These are phyloP conservation scores for Silene uniflora DNA, from an alignment of 148 eudicot species.

Conservation along the genomic window DNA sequence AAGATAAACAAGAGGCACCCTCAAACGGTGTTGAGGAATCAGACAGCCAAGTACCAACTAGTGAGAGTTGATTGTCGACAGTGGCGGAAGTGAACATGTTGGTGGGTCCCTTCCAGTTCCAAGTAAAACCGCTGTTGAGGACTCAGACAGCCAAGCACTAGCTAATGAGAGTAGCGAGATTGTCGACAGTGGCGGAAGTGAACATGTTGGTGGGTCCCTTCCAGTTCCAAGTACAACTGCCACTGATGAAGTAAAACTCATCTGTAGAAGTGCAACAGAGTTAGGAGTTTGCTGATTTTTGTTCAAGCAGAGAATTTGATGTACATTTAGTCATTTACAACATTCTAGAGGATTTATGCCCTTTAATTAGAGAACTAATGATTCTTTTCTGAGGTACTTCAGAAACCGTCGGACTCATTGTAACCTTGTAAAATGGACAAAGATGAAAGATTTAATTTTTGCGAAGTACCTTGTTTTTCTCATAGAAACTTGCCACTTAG, in stretches of 20 bases:
- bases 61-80: not conserved
- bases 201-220: conserved; percentile 3
- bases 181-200: not conserved
- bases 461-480: no score
- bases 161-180: not conserved
- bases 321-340: conserved; percentile 29
- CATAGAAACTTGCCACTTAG: no score
- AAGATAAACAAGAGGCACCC: not conserved
- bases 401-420: conserved; percentile 13
- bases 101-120: conserved; percentile 11
- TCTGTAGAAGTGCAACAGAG: conserved; percentile 12
- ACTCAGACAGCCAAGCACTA: no score
- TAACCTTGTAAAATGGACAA: conserved; percentile 1
- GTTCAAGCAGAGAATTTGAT: conserved; percentile 24
- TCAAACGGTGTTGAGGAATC: not conserved
- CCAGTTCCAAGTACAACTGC: conserved; percentile 13
- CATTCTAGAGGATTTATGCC: conserved; percentile 19
- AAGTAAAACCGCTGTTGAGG: not conserved
- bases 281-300: conserved; percentile 19
- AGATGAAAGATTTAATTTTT: no score
- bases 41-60: no score
- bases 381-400: conserved; percentile 38
- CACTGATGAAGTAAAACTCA: conserved; percentile 24
- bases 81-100: not conserved
- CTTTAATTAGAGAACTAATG: conserved; percentile 34